Percentiles rank a stretch among this genome's conserved stretches.
phyloP scores from a whole-genome alignment of 805 yeast genomes.

The Hanseniaspora opuntiae region DNA sequence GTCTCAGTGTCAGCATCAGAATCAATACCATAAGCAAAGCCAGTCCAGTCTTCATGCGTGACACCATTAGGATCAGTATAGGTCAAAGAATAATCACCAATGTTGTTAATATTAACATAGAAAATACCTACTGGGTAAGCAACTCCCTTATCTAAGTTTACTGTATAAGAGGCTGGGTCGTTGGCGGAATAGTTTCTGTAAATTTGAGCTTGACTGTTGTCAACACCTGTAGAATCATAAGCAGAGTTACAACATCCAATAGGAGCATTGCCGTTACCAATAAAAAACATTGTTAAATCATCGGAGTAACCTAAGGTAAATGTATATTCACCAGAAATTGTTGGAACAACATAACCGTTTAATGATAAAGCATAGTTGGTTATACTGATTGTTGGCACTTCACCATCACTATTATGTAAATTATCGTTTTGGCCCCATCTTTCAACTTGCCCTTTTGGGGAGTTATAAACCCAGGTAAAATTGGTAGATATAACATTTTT shows the following conservation, averaged over 20 bases:
- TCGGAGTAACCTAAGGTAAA: not conserved
- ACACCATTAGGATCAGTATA: slow-evolving; percentile 18
- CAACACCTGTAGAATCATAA: not conserved
- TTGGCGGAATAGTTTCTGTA: not conserved
- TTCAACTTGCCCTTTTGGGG: not conserved
- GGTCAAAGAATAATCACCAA: slow-evolving; percentile 13
- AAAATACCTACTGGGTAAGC: slow-evolving; percentile 23
- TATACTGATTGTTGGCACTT: not conserved
- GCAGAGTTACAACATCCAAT: not conserved
- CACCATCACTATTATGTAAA: not conserved
- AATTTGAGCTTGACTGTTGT: not conserved
- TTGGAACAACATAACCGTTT: slow-evolving; percentile 3
- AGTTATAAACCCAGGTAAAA: not conserved
- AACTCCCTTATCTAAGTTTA: slow-evolving; percentile 18
- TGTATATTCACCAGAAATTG: not conserved
- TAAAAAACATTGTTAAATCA: not conserved
- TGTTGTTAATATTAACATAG: slow-evolving; percentile 16
- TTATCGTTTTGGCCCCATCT: not conserved
- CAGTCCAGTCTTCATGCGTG: slow-evolving; percentile 14
- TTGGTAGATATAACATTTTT: not conserved
- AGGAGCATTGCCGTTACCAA: not conserved
- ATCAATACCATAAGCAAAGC: slow-evolving; percentile 13
- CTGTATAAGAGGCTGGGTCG: slow-evolving; percentile 1
- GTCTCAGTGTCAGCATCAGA: not conserved
- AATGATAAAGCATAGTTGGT: not conserved